Evolutionary conservation across 345 rosid species (phyloP).

Genomic region (Cardamine occulta): DNA sequence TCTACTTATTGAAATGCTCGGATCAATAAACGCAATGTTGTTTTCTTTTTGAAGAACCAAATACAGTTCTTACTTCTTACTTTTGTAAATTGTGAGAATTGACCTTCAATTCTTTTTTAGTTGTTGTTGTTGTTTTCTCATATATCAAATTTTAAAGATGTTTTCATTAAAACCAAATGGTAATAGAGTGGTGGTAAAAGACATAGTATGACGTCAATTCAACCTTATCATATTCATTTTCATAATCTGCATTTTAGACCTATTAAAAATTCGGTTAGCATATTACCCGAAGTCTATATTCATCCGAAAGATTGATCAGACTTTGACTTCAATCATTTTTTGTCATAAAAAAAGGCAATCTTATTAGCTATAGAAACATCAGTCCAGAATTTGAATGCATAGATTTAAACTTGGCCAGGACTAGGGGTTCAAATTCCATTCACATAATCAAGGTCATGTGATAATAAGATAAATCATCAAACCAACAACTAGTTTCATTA

Average conservation of each 20-base stretch:
- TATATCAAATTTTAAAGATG: too few relatives aligned
- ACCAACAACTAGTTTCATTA: not conserved
- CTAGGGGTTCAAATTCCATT: not conserved
- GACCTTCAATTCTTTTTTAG: not conserved
- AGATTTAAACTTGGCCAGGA: not conserved
- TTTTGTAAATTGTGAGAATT: not conserved
- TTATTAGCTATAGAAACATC: not conserved
- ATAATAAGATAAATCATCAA: not conserved
- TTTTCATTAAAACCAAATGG: not conserved
- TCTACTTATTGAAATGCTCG: not conserved
- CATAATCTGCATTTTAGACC: too few relatives aligned
- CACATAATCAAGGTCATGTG: not conserved
- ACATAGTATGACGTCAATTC: too few relatives aligned
- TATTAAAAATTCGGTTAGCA: too few relatives aligned
- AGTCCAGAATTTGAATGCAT: not conserved
- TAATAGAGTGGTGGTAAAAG: not conserved
- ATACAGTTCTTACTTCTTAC: not conserved
- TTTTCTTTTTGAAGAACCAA: not conserved
- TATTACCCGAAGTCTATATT: not conserved
- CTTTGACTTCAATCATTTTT: too few relatives aligned
- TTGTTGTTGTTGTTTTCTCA: not conserved
- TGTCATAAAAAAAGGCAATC: too few relatives aligned
- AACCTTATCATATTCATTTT: too few relatives aligned
- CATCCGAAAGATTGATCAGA: too few relatives aligned
- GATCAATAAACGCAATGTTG: not conserved